Evolutionary conservation across 768 basidiomycete species (phyloP).

Genomic region (Cyathus striatus): DNA sequence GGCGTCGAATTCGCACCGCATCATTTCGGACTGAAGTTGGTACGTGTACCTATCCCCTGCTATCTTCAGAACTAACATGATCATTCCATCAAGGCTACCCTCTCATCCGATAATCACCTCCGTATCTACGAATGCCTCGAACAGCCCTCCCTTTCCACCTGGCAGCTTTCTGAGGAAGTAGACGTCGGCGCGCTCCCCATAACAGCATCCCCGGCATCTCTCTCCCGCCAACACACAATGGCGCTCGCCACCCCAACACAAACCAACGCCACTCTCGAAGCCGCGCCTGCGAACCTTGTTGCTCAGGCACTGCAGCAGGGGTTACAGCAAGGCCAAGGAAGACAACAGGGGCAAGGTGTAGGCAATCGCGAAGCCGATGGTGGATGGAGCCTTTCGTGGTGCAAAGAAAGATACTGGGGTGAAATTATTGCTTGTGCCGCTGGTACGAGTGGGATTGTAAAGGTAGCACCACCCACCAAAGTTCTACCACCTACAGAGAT

Average conservation of each 20-base stretch:
- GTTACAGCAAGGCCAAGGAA: slow-evolving; percentile 22
- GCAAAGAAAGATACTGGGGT: slow-evolving; percentile 95
- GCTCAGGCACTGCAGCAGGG: slow-evolving; percentile 61
- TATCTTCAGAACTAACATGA: neutral
- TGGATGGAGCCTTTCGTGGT: slow-evolving; percentile 94
- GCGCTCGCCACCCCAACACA: slow-evolving; percentile 73
- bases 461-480: slow-evolving; percentile 42
- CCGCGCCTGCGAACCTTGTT: slow-evolving; percentile 54
- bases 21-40: slow-evolving; percentile 85
- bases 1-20: slow-evolving; percentile 85
- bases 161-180: slow-evolving; percentile 75
- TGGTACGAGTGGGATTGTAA: slow-evolving; percentile 69
- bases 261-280: slow-evolving; percentile 47
- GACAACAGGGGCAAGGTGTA: slow-evolving; percentile 28
- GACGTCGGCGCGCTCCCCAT: slow-evolving; percentile 58
- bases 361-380: slow-evolving; percentile 82
- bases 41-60: slow-evolving; percentile 25
- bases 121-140: slow-evolving; percentile 91
- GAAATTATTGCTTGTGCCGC: slow-evolving; percentile 77
- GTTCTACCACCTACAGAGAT: neutral
- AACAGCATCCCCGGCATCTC: slow-evolving; percentile 32
- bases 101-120: slow-evolving; percentile 83
- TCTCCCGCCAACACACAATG: slow-evolving; percentile 46
- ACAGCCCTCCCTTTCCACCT: slow-evolving; percentile 63
- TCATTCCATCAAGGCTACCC: slow-evolving; percentile 58